Base-by-base conservation (phyloP, 805 yeast species). In the Kuraishia piskuri region DNA sequence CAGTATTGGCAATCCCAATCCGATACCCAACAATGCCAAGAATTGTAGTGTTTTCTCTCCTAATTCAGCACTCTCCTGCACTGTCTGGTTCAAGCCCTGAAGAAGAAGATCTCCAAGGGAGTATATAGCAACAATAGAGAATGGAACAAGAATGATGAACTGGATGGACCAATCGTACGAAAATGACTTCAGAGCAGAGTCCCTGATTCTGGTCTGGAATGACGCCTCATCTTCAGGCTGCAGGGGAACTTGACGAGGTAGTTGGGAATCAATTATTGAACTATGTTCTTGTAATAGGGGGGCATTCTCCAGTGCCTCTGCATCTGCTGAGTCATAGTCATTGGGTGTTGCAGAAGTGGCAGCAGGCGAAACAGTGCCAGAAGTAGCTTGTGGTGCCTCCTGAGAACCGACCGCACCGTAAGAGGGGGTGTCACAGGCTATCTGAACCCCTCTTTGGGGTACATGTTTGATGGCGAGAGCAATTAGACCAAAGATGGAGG, bases 121-220 rank as follows among this genome's bases (percentile, higher is more conserved):
- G 59, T 80, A 76, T n/a, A 83, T 62, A 37, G 84, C 61, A 36
- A 78, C 74, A 2, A 83, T 70, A 1, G 86, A 69, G 14, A 85
- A 52, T 2, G 97, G 96, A 14, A 86, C 88, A 19, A 85, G 64
- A 1, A 83, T 56, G 31, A 88, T 58, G 61, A 80, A 89, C 65
- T 90, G 96, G 19, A 88, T 58, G 17, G 84, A 75, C 96, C 97
- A 90, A 61, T 86, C 96, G 62, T 86, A 88, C 46, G 84, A 78
- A 49, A 78, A 76, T 3, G 82, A 78, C 50, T 70, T 73, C 44
- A 67, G 53, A 8, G 72, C 72, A 3, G 67, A 61, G 1, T 55
- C 53, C 50, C 65, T 65, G 49, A 67, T 54, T 12, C 61, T 61
- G 17, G 61, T 63, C 25, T 61, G 51, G 51, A 59, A 63, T 1